These are phyloP conservation scores for Triticum aestivum DNA, from an alignment of 176 grass and related monocot genomes.

Conservation along the genomic window DNA sequence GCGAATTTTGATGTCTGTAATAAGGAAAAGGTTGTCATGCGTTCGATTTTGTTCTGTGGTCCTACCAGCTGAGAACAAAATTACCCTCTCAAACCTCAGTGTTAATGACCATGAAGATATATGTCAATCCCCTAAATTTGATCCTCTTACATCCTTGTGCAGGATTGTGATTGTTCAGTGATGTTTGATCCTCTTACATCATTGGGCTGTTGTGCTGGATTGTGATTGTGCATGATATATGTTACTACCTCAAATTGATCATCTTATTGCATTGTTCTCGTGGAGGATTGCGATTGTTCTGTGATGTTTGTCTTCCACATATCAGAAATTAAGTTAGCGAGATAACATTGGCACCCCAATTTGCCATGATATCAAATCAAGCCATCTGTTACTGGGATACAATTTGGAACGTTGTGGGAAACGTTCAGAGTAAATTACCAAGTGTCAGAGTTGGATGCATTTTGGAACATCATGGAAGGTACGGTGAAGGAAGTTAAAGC, in stretches of 20 bases:
- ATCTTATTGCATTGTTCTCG: too few relatives aligned
- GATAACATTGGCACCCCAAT: too few relatives aligned
- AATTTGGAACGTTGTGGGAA: neutral
- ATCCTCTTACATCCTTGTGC: neutral
- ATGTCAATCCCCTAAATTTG: neutral
- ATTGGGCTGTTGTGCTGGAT: too few relatives aligned
- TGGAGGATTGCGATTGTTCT: neutral
- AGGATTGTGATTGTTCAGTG: neutral
- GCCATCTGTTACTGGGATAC: neutral
- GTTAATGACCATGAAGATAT: neutral
- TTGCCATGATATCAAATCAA: too few relatives aligned
- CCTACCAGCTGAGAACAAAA: neutral
- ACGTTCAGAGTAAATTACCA: neutral
- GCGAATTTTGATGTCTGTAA: conserved; percentile 47
- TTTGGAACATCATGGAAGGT: neutral
- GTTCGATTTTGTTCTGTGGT: neutral
- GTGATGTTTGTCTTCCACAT: neutral
- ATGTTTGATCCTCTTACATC: too few relatives aligned
- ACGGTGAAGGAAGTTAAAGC: too few relatives aligned
- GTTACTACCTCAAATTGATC: too few relatives aligned
- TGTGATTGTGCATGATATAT: too few relatives aligned
- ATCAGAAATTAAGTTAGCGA: neutral
- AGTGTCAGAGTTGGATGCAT: neutral
- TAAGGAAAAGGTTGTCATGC: neutral
- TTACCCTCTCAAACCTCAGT: neutral